A percentile compares a stretch with the other conserved stretches of the same genome.
Conservation (phyloP, 1,284 basidiomycete species). For the Heterobasidion occidentale region DNA sequence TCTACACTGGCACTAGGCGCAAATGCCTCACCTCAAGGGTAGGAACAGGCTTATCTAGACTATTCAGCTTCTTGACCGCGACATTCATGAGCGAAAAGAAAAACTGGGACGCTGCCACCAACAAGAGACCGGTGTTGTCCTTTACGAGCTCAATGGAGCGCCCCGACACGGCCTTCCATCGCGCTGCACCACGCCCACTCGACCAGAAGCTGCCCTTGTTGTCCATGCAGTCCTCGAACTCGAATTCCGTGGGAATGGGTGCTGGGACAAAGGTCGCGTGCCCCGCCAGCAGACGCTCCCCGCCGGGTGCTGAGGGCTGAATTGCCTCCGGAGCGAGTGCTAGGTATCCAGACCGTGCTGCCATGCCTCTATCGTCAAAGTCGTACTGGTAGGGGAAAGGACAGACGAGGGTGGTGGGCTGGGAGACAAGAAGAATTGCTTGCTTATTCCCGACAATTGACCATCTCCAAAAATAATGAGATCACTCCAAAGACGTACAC, state of each 20-base stretch:
- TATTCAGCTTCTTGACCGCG: constrained; percentile 53
- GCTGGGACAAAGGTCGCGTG: neutral
- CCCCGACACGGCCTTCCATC: neutral
- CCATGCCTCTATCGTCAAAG: neutral
- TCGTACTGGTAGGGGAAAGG: neutral
- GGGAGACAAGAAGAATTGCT: neutral
- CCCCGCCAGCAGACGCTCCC: neutral
- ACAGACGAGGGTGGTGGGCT: neutral
- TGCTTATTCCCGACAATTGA: neutral
- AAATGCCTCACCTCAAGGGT: constrained; percentile 39
- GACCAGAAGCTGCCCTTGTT: neutral
- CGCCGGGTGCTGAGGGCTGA: neutral
- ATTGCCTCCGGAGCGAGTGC: constrained; percentile 2
- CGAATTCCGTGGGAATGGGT: neutral
- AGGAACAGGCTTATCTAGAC: constrained; percentile 49
- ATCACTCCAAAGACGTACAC: neutral
- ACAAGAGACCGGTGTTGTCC: constrained; percentile 52
- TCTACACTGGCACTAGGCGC: neutral
- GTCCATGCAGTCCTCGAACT: neutral
- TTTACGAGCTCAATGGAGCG: constrained; percentile 10
- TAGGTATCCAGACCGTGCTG: neutral
- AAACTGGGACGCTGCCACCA: constrained; percentile 50
- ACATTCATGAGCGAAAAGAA: constrained; percentile 60
- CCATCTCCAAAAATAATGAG: neutral
- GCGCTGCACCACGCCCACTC: neutral